These are phyloP conservation scores for Turritis glabra DNA, from an alignment of 345 rosid genomes.

Conservation along the genomic window DNA sequence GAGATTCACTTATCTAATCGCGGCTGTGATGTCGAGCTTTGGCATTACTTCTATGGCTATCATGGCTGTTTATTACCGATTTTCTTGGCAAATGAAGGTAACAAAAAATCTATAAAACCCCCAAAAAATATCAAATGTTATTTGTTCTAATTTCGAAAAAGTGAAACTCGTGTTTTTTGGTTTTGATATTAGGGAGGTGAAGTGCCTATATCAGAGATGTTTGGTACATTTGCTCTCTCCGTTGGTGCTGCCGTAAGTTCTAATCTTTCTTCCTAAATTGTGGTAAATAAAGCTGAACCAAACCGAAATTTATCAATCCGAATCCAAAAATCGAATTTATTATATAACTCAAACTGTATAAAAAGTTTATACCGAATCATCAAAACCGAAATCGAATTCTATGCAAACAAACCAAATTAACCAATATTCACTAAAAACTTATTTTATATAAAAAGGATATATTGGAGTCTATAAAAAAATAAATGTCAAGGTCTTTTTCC, in stretches of 20 bases:
- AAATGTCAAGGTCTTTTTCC: no score
- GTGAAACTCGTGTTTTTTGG: neutral
- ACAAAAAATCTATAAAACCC: neutral
- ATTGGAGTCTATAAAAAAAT: no score
- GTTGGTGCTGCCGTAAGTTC: constrained; percentile 90
- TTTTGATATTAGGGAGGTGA: constrained; percentile 56
- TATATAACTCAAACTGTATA: neutral
- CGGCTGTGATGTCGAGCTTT: constrained; percentile 74
- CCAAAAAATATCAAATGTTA: neutral
- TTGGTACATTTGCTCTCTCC: constrained; percentile 84
- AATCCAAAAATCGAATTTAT: no score
- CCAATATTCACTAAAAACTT: no score
- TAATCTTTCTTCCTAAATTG: neutral
- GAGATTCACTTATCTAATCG: constrained; percentile 66
- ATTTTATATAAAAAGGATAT: no score
- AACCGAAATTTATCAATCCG: neutral
- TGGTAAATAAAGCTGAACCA: neutral
- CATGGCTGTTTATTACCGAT: constrained; percentile 75
- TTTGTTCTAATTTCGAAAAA: neutral
- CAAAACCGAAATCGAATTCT: neutral
- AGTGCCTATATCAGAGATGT: constrained; percentile 69
- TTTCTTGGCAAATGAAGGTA: constrained; percentile 86
- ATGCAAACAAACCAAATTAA: neutral
- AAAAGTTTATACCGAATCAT: neutral
- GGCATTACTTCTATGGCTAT: constrained; percentile 75